Evolutionary conservation across 2,329 filamentous ascomycete genomes (phyloP).

Genomic region (Dendrostoma leiphaemia): DNA sequence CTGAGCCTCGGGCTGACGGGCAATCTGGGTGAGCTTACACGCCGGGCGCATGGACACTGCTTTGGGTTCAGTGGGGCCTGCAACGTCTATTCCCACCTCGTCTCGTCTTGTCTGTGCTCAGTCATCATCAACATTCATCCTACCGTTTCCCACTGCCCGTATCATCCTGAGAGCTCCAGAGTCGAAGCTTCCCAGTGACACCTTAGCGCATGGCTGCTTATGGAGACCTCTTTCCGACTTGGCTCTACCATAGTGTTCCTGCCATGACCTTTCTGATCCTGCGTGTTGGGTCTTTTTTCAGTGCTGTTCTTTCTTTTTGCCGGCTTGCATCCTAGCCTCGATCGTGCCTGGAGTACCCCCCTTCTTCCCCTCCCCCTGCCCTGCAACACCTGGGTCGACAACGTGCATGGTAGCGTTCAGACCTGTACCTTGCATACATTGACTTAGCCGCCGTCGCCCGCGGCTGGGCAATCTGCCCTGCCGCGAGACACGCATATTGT

Average conservation of each 20-base stretch:
- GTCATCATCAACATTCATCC: neutral
- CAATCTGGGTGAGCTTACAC: neutral
- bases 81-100: slow-evolving; percentile 6
- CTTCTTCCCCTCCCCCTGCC: no score
- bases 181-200: slow-evolving; percentile 1
- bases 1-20: slow-evolving; percentile 1
- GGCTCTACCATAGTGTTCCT: neutral
- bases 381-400: no score
- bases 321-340: no score
- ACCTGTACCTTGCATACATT: slow-evolving; percentile 3
- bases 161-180: neutral
- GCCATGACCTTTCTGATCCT: neutral
- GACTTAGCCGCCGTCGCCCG: slow-evolving; percentile 16
- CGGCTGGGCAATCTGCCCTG: neutral
- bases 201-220: neutral
- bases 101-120: slow-evolving; percentile 1
- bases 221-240: neutral
- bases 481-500: slow-evolving; percentile 1
- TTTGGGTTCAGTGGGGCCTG: neutral
- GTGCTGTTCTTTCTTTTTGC: no score
- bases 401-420: no score
- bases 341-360: no score
- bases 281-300: no score
- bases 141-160: neutral
- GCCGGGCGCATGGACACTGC: neutral